Percentiles rank a stretch among this genome's conserved stretches.
Evolutionary conservation across 441 rosid genomes (phyloP).

Genomic region (Theobroma grandiflorum): DNA sequence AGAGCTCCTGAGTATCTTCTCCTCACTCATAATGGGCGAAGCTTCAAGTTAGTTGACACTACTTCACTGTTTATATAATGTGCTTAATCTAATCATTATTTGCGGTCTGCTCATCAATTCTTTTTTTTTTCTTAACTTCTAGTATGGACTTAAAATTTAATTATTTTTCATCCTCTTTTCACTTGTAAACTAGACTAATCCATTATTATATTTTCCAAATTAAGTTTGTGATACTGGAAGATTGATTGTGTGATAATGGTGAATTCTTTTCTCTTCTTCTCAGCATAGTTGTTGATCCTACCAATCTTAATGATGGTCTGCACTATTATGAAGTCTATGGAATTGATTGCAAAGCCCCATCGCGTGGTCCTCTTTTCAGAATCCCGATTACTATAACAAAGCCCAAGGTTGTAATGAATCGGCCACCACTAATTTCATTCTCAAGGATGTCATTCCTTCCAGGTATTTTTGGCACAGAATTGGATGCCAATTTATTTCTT

Average conservation of each 20-base stretch:
- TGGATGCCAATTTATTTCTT: slow-evolving; percentile 19
- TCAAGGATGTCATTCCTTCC: slow-evolving; percentile 85
- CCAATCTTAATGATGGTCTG: slow-evolving; percentile 80
- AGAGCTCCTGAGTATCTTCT: slow-evolving; percentile 90
- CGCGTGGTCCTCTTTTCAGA: slow-evolving; percentile 96
- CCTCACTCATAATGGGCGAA: slow-evolving; percentile 92
- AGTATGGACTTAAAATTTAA: not conserved
- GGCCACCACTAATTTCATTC: slow-evolving; percentile 80
- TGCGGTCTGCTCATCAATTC: not conserved
- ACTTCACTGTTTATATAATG: slow-evolving; percentile 26
- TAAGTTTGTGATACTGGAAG: slow-evolving; percentile 20
- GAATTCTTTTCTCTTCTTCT: slow-evolving; percentile 34
- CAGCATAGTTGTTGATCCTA: slow-evolving; percentile 98
- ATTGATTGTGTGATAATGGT: slow-evolving; percentile 16
- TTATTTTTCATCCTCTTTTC: slow-evolving; percentile 1
- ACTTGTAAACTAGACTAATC: slow-evolving; percentile 9
- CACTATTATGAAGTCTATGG: slow-evolving; percentile 95
- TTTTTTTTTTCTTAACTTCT: not conserved
- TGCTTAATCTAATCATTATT: slow-evolving; percentile 11
- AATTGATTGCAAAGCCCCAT: slow-evolving; percentile 93
- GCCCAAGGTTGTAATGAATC: slow-evolving; percentile 66
- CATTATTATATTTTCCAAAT: slow-evolving; percentile 16
- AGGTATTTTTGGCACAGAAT: slow-evolving; percentile 50
- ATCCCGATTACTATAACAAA: slow-evolving; percentile 89
- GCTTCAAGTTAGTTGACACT: slow-evolving; percentile 88